Evolutionary conservation across 805 yeast species (phyloP), one percentile per base, ranked within the genome.

Genomic region (Jamesozyma piceae): DNA sequence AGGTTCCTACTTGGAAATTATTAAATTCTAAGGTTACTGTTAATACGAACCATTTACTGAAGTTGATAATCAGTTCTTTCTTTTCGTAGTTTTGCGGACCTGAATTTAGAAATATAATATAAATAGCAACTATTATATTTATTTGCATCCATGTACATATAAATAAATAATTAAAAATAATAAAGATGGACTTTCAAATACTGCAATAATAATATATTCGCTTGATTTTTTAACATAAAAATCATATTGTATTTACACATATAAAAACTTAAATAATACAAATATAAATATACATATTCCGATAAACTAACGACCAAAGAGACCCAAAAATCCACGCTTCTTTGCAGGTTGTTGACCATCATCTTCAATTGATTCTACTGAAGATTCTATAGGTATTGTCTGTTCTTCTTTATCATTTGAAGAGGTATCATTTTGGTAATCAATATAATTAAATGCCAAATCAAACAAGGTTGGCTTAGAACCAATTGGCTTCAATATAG

Each of bases 391-490:
- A 53, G 53, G 10, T 18, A 38, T 39, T n/a, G 33, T 53, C 14
- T 36, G 50, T n/a, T 49, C 53, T 30, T 41, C 37, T 26, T 37
- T 20, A 3, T 17, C 10, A 10, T 17, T 17, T 2, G 38, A 14
- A 2, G 29, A 11, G 5, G n/a, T 26, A n/a, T 33, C 43, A 29
- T 36, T 58, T 32, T 65, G 67, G 54, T 78, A 80, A 29, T 71
- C 69, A 41, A 89, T 73, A 56, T 84, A 88, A 59, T 88, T 89
- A 68, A 71, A 89, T 0, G 95, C 97, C 49, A 86, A 69, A 59
- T 90, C 98, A 54, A 87, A 92, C 54, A 89, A 73, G 9, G 88
- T 95, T 0, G 98, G 96, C 63, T 92, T 90, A 44, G 81, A 75
- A 41, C 78, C 72, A 1, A 84, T 76, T 1, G 94, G 83, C 48